Conservation (phyloP, 257 asterid species). For the Jaltomata sinuosa region DNA sequence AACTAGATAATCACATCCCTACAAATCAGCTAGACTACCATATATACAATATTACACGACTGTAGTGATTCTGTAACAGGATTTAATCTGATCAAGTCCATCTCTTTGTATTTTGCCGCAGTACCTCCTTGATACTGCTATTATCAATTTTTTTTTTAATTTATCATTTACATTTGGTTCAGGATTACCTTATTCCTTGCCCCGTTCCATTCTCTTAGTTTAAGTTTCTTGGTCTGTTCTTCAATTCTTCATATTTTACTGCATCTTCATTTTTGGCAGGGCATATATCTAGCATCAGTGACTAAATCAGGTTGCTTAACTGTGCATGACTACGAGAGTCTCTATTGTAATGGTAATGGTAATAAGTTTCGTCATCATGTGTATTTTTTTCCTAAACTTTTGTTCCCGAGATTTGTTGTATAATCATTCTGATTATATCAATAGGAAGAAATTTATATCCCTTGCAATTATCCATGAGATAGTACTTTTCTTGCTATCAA, state of each 20-base stretch:
- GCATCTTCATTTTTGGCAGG: conserved; percentile 35
- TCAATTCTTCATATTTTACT: neutral
- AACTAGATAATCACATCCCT: no score
- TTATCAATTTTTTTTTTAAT: no score
- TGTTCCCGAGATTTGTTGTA: neutral
- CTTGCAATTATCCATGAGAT: neutral
- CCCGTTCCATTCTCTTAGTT: neutral
- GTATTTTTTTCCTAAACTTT: neutral
- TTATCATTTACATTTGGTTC: neutral
- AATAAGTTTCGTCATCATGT: neutral
- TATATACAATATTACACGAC: no score
- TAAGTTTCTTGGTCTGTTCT: neutral
- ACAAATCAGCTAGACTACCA: no score
- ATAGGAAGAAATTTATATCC: neutral
- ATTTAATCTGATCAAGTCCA: neutral
- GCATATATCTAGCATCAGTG: conserved; percentile 82
- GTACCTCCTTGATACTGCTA: neutral
- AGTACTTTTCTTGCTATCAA: neutral
- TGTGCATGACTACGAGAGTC: conserved; percentile 75
- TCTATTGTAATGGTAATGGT: conserved; percentile 51
- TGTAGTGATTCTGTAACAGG: no score
- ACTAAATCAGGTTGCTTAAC: conserved; percentile 87
- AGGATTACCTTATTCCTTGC: neutral
- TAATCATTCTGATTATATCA: neutral
- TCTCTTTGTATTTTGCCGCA: neutral